Evolutionary conservation across 768 basidiomycete species (phyloP), one percentile per base, ranked within the genome.

Genomic region (Filobasidium floriforme): DNA sequence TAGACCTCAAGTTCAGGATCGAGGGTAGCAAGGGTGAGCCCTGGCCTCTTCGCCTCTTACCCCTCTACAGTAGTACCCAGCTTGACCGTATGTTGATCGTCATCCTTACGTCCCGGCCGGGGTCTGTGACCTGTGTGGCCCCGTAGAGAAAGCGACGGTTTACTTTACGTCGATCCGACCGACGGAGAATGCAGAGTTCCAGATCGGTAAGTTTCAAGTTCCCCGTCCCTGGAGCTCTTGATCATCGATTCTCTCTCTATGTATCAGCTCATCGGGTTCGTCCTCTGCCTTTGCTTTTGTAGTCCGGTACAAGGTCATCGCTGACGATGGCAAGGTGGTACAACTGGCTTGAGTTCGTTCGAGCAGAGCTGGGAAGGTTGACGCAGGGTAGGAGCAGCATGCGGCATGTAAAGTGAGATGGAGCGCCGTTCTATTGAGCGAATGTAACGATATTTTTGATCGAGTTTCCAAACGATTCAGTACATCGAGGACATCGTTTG

Each of bases 111-210:
- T n/a, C n/a, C n/a, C n/a, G n/a, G n/a, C n/a, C n/a, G n/a, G n/a
- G n/a, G 18, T 43, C 18, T 60, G 69, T n/a, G n/a, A n/a, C 1
- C 67, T 61, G 49, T 66, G 60, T n/a, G 22, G 2, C 44, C 6
- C 32, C 14, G 22, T 51, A 76, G 76, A 70, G 4, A 65, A 73
- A 15, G 77, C 75, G 18, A 78, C 77, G 18, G 73, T 78, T 1
- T 78, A 78, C 68, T 78, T 78, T 43, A 78, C 77, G 0, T 75
- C 74, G 26, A 74, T 78, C 61, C 32, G 77, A 55, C 77, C 77
- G 1, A 65, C 70, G 29, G 68, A 74, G 29, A 72, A 73, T 28
- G 71, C 73, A 18, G 72, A 73, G 18, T 78, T 75, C 73, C 54
- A 73, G 49, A 76, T 76, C 64, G 75, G 77, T 75, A 32, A 61